Percentiles rank a stretch among this genome's conserved stretches.
Evolutionary conservation across 176 grass and related monocot genomes (phyloP).

Genomic region (Aegilops sharonensis): DNA sequence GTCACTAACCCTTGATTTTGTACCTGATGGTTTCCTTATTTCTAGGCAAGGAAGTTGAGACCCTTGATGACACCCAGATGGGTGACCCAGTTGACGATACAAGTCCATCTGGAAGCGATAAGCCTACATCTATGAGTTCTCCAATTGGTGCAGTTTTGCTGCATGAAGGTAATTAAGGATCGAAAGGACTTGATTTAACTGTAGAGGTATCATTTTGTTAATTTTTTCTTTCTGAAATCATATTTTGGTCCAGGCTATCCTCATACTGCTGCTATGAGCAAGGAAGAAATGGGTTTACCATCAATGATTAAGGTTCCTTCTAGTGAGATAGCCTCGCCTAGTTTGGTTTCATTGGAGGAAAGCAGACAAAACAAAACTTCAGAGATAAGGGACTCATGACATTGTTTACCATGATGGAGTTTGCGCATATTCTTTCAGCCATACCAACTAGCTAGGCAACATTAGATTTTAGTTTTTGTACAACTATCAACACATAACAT

Average conservation of each 20-base stretch:
- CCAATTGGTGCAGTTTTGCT: conserved; percentile 28
- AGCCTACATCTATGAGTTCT: conserved; percentile 34
- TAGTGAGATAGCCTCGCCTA: neutral
- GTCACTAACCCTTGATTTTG: neutral
- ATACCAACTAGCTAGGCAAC: neutral
- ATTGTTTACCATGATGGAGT: conserved; percentile 21
- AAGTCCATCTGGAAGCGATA: conserved; percentile 44
- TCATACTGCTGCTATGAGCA: neutral
- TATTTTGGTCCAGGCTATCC: conserved; percentile 12
- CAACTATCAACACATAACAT: neutral
- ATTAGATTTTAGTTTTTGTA: conserved; percentile 6
- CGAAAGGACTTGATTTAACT: neutral
- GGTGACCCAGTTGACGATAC: conserved; percentile 51
- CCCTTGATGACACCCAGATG: conserved; percentile 26
- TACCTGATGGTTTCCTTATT: neutral
- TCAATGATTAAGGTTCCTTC: neutral
- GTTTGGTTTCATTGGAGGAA: conserved; percentile 44
- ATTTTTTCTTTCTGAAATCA: neutral
- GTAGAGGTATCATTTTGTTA: neutral
- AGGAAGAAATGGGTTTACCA: conserved; percentile 9
- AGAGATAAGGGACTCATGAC: conserved; percentile 13
- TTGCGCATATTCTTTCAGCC: neutral
- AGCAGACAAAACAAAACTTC: neutral
- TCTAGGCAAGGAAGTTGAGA: conserved; percentile 35
- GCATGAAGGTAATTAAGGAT: conserved; percentile 33